These are phyloP conservation scores for Sambucus nigra DNA, from an alignment of 129 eudicot genomes.

Conservation along the genomic window DNA sequence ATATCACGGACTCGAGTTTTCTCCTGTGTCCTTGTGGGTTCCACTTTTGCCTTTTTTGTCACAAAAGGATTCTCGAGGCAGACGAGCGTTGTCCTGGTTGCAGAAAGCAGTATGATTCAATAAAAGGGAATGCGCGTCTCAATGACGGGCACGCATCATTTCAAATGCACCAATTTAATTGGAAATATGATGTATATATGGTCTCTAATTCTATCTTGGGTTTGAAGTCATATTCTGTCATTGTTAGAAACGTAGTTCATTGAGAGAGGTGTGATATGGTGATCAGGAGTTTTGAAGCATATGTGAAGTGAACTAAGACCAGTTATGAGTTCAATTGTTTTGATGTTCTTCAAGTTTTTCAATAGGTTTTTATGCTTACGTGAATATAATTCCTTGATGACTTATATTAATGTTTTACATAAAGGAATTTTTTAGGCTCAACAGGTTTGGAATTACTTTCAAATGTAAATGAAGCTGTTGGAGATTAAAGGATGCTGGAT, in stretches of 20 bases:
- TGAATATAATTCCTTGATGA: constrained; percentile 5
- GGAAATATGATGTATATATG: not conserved
- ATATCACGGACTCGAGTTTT: constrained; percentile 34
- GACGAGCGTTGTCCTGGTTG: constrained; percentile 42
- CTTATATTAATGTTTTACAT: too few relatives aligned
- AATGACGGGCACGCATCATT: not conserved
- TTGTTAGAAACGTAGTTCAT: not conserved
- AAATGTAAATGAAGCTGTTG: too few relatives aligned
- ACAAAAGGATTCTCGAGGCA: constrained; percentile 37
- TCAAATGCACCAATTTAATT: not conserved
- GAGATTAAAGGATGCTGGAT: too few relatives aligned
- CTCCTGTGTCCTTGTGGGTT: constrained; percentile 35
- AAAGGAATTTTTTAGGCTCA: too few relatives aligned
- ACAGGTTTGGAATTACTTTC: too few relatives aligned
- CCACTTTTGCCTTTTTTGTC: constrained; percentile 33
- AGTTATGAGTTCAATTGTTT: not conserved
- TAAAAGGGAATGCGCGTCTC: constrained; percentile 1
- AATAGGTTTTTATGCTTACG: not conserved
- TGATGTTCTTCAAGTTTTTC: not conserved
- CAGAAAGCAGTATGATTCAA: constrained; percentile 28
- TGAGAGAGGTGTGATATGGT: not conserved
- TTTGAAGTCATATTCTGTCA: not conserved
- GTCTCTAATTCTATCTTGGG: not conserved
- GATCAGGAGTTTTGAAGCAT: not conserved
- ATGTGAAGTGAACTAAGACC: not conserved